Conservation (phyloP, 2,329 filamentous ascomycete genomes). For the Aspergillus sp. region DNA sequence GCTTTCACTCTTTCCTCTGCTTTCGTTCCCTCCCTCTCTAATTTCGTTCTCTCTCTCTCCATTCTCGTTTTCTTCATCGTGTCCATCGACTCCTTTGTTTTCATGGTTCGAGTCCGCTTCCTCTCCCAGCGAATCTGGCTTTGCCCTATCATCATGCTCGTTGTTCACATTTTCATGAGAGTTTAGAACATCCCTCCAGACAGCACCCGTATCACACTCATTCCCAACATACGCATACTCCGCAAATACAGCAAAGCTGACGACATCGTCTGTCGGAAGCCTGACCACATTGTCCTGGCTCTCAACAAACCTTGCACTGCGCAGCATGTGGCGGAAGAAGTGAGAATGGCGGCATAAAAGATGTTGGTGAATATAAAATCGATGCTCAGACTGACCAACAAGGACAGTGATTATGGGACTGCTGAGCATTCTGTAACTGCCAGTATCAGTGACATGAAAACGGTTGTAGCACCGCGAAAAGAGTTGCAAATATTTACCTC, state of each 20-base stretch:
- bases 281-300: constrained; percentile 1
- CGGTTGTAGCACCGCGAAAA: background rate
- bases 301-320: background rate
- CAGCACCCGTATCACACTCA: constrained; percentile 1
- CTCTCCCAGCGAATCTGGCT: too few relatives aligned
- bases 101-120: background rate
- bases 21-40: too few relatives aligned
- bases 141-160: too few relatives aligned
- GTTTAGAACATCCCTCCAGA: background rate
- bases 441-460: background rate
- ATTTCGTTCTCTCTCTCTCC: background rate
- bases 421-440: background rate
- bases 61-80: background rate
- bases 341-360: constrained; percentile 1
- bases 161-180: too few relatives aligned
- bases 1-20: too few relatives aligned
- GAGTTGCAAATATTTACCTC: background rate
- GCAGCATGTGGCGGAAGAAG: constrained; percentile 3
- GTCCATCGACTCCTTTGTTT: background rate
- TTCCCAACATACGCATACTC: constrained; percentile 3
- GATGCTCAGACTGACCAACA: background rate
- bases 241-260: constrained; percentile 3
- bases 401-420: background rate
- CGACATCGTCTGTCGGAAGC: constrained; percentile 2
- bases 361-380: constrained; percentile 1